Base-by-base conservation (phyloP, 2,329 filamentous ascomycete genomes). In the Ophiocordyceps camponoti-floridani region DNA sequence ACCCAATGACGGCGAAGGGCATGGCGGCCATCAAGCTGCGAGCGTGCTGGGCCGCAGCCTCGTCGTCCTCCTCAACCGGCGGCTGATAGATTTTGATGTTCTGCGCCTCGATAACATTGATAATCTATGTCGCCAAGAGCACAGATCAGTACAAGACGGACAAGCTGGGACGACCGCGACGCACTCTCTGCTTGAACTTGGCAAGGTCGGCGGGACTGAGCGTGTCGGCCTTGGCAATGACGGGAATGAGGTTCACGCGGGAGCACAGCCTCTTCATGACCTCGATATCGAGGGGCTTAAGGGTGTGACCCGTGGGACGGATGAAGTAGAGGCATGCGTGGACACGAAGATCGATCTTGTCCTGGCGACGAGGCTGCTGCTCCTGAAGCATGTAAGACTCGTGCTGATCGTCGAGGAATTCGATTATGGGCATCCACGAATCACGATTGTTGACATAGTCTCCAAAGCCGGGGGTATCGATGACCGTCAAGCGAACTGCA, bases 371-470 rank as follows among this genome's bases (percentile, higher is more conserved):
- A 56, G 93, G 91, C 70, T 98, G 91, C 69, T 98, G 91, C 78
- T 98, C 91, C 74, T 98, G 91, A 62, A 98, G 77, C 91, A 98
- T 98, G 70, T 98, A 98, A 35, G 91, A 98, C 75, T 98, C 91
- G 66, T 98, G 93, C 76, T 98, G 91, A 70, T 98, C 91, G 68
- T 98, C 91, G 58, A 98, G 76, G 73, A 98, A 98, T 69, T 98
- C 91, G 67, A 98, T 96, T 62, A 98, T 96, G 63, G 91, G 91
- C 77, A 94, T 93, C 91, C 91, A 98, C 51, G 91, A 96, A 68
- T 98, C 91, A 61, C 89, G 84, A 78, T 98, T 98, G 82, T 98
- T 98, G 65, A 98, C 91, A 62, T 98, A 98, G 77, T 98, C 91
- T 66, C 91, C 91, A 61, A 98, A 98, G 56, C 91, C 91, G 58